A percentile compares a stretch with the other conserved stretches of the same genome.
These are phyloP conservation scores for Epichloe sylvatica DNA, from an alignment of 2,329 filamentous ascomycete species.

Conservation along the genomic window DNA sequence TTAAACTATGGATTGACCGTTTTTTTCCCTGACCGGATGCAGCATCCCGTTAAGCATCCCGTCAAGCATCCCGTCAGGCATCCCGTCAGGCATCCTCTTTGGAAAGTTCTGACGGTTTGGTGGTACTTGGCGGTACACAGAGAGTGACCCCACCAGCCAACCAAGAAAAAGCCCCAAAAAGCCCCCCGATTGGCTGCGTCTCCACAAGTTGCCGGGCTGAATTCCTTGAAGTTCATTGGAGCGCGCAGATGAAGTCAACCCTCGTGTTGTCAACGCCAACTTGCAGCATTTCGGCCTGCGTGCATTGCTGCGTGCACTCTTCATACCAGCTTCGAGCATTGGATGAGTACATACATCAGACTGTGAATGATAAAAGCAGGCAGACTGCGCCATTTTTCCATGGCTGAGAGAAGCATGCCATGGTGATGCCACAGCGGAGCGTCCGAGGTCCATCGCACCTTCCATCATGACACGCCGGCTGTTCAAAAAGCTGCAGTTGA, in stretches of 20 bases:
- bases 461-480: constrained; percentile 8
- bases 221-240: background rate
- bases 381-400: background rate
- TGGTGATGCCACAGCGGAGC: constrained; percentile 1
- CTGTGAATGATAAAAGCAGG: background rate
- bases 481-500: constrained; percentile 4
- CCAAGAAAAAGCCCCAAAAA: background rate
- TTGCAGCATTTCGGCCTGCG: background rate
- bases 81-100: too few species aligned
- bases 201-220: too few species aligned
- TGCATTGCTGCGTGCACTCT: background rate
- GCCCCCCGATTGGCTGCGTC: too few species aligned
- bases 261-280: background rate
- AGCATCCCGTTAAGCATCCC: too few species aligned
- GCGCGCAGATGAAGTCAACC: background rate
- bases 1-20: too few species aligned
- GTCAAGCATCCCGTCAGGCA: too few species aligned
- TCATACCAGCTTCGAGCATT: background rate
- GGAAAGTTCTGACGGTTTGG: background rate
- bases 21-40: too few species aligned
- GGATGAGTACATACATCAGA: background rate
- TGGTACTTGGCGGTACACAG: background rate
- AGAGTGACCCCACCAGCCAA: background rate
- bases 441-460: constrained; percentile 1
- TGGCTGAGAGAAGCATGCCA: background rate